These are phyloP conservation scores for Avena insularis DNA, from an alignment of 176 grass and related monocot genomes.

Conservation along the genomic window DNA sequence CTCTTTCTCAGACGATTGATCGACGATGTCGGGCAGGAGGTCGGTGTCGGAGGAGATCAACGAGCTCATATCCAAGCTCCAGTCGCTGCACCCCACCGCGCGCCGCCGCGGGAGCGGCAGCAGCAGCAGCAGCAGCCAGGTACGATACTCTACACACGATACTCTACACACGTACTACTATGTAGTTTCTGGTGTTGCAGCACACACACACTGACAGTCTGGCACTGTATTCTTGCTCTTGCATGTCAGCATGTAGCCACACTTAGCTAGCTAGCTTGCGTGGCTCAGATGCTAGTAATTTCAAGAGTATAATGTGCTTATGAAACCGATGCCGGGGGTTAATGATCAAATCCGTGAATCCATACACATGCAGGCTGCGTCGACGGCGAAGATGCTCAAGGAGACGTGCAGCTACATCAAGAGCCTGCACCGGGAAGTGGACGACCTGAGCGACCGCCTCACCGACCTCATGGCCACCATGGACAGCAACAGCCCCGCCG, in stretches of 20 bases:
- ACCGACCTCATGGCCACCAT: constrained; percentile 64
- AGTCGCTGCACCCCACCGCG: constrained; percentile 58
- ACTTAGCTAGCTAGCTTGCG: too few relatives aligned
- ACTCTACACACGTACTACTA: too few relatives aligned
- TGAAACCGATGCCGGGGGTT: not conserved
- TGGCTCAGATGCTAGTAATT: not conserved
- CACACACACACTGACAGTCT: too few relatives aligned
- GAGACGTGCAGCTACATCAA: constrained; percentile 87
- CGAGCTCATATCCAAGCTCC: constrained; percentile 87
- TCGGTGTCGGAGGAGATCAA: constrained; percentile 71
- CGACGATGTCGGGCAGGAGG: constrained; percentile 61
- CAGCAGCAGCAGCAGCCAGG: constrained; percentile 47
- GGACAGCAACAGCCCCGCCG: constrained; percentile 66
- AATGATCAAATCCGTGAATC: not conserved
- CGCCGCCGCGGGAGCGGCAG: constrained; percentile 33
- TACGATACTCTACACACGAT: not conserved
- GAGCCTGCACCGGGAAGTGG: constrained; percentile 74
- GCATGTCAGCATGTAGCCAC: too few relatives aligned
- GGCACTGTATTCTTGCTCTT: too few relatives aligned
- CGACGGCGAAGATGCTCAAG: constrained; percentile 73
- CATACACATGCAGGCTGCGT: constrained; percentile 36
- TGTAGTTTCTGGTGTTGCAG: too few relatives aligned
- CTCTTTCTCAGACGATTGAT: too few relatives aligned
- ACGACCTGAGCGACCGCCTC: constrained; percentile 76
- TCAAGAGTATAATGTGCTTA: not conserved